Evolutionary conservation across 768 basidiomycete species (phyloP).

Genomic region (Psilocybe sp.): DNA sequence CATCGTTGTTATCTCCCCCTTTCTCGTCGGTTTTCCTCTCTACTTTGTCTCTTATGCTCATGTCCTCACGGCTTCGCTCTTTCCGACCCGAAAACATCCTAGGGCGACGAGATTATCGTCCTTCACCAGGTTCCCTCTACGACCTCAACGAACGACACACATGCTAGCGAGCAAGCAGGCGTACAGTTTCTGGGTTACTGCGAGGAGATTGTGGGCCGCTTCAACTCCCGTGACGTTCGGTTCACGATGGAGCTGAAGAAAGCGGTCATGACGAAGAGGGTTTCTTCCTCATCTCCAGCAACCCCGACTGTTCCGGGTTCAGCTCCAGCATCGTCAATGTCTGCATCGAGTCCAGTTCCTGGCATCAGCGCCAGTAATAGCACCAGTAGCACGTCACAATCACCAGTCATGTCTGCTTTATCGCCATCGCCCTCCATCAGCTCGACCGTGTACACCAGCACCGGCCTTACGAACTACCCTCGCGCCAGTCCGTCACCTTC

Average conservation of each 20-base stretch:
- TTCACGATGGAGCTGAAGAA: conserved; percentile 78
- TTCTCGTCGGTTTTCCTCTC: too few species aligned
- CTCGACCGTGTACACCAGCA: too few species aligned
- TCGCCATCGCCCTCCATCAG: too few species aligned
- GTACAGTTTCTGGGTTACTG: conserved; percentile 63
- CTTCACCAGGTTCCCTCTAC: conserved; percentile 63
- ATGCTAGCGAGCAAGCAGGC: too few species aligned
- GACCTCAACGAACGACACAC: too few species aligned
- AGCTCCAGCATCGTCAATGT: conserved; percentile 21
- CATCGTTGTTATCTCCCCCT: not conserved
- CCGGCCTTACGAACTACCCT: not conserved
- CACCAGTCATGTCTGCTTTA: too few species aligned
- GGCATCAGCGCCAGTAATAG: not conserved
- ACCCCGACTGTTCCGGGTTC: conserved; percentile 5
- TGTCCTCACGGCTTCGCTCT: too few species aligned
- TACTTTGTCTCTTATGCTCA: too few species aligned
- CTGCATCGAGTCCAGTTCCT: not conserved
- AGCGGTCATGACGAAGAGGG: conserved; percentile 73
- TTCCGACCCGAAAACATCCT: too few species aligned
- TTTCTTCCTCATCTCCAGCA: conserved; percentile 30
- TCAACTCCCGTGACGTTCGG: conserved; percentile 58
- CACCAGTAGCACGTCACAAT: too few species aligned
- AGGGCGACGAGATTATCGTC: conserved; percentile 82
- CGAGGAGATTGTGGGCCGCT: conserved; percentile 83
- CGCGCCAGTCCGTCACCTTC: too few species aligned